A percentile compares a stretch with the other conserved stretches of the same genome.
Conservation (phyloP, 208 protist genomes). For the Crithidia thermophila region DNA sequence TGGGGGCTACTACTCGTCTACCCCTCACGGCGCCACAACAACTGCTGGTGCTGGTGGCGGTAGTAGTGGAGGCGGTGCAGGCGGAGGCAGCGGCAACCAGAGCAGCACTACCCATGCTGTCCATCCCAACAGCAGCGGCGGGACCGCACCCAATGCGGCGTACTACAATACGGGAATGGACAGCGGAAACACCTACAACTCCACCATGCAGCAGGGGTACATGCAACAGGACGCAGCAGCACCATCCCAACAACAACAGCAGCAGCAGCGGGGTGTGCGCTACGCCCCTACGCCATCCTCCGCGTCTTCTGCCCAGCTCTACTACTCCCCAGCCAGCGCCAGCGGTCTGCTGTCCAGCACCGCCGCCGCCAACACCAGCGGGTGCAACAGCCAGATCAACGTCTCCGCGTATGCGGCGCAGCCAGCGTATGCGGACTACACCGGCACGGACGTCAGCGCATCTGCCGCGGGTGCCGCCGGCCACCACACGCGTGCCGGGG, state of each 20-base stretch:
- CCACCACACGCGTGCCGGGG: no score
- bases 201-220: not conserved
- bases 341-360: not conserved
- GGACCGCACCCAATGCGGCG: not conserved
- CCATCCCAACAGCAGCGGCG: not conserved
- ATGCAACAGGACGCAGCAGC: slow-evolving; percentile 9
- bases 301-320: slow-evolving; percentile 5
- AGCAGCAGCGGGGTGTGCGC: not conserved
- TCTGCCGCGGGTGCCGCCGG: no score
- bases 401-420: no score
- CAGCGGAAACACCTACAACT: not conserved
- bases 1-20: not conserved
- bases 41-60: not conserved
- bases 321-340: slow-evolving; percentile 1
- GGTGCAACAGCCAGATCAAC: no score
- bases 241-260: slow-evolving; percentile 7
- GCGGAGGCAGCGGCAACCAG: no score
- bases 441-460: no score
- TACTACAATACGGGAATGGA: slow-evolving; percentile 7
- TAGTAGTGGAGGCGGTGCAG: no score
- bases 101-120: slow-evolving; percentile 5
- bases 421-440: no score
- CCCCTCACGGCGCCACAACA: not conserved
- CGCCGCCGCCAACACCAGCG: no score
- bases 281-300: not conserved